Evolutionary conservation across 495 filamentous ascomycete genomes (phyloP).

Genomic region (Collariella sp.): DNA sequence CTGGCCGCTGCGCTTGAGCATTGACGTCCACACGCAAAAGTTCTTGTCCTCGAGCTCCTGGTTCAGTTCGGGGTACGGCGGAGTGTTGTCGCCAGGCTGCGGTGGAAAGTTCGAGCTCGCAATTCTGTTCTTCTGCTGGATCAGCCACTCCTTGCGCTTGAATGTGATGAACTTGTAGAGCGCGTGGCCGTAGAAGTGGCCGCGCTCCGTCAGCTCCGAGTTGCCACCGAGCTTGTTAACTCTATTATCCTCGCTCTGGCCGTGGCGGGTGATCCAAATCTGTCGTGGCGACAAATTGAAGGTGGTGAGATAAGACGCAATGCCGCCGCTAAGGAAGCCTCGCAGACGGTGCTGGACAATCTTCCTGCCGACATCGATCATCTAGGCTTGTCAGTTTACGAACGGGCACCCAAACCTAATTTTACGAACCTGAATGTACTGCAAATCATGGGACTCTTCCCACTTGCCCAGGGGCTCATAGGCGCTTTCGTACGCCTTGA

Average conservation of each 20-base stretch:
- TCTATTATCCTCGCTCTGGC: constrained; percentile 74
- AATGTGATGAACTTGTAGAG: constrained; percentile 68
- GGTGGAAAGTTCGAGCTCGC: constrained; percentile 69
- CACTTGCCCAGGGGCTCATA: constrained; percentile 88
- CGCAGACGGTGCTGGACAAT: constrained; percentile 80
- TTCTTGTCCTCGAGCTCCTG: constrained; percentile 63
- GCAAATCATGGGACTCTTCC: constrained; percentile 80
- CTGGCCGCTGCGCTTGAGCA: constrained; percentile 80
- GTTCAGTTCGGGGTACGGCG: constrained; percentile 79
- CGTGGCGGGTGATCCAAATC: constrained; percentile 97
- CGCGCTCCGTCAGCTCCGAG: constrained; percentile 67
- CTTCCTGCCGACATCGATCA: constrained; percentile 97
- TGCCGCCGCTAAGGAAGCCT: constrained; percentile 84
- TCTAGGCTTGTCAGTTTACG: constrained; percentile 43
- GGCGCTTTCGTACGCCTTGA: constrained; percentile 85
- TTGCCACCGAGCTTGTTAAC: constrained; percentile 77
- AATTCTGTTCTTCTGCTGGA: constrained; percentile 64
- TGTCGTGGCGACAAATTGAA: constrained; percentile 93
- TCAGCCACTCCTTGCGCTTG: constrained; percentile 67
- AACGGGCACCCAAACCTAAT: neutral
- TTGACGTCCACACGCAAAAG: constrained; percentile 97
- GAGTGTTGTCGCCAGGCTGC: constrained; percentile 78
- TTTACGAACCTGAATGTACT: constrained; percentile 65
- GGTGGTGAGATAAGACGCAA: constrained; percentile 86
- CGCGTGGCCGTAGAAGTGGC: constrained; percentile 60